Percentiles rank a stretch among this genome's conserved stretches.
These are phyloP conservation scores for Arthrobotrys sinensis DNA, from an alignment of 2,329 filamentous ascomycete genomes.

Conservation along the genomic window DNA sequence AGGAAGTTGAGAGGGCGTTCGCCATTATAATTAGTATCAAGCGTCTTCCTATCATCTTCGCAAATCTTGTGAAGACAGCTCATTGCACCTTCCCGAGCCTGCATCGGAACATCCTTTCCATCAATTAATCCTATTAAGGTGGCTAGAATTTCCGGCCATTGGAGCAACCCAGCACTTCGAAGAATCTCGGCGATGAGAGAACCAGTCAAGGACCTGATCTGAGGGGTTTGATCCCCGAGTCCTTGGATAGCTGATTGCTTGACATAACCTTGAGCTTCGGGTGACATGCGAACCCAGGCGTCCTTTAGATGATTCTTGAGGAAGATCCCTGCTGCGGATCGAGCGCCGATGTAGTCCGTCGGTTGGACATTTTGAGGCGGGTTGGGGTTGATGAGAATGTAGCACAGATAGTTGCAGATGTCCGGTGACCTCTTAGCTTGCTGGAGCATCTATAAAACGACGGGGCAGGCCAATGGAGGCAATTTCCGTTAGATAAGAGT, in stretches of 20 bases:
- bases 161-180: conserved; percentile 84
- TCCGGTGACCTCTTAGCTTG: conserved; percentile 91
- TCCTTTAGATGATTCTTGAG: conserved; percentile 92
- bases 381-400: conserved; percentile 81
- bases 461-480: conserved; percentile 57
- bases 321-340: conserved; percentile 91
- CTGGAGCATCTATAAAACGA: conserved; percentile 81
- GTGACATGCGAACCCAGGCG: conserved; percentile 82
- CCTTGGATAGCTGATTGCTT: conserved; percentile 83
- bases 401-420: conserved; percentile 97
- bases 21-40: conserved; percentile 89
- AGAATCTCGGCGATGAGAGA: conserved; percentile 96
- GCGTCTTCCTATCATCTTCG: conserved; percentile 89
- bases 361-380: conserved; percentile 70
- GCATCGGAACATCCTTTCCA: conserved; percentile 75
- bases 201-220: conserved; percentile 90
- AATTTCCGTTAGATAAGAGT: conserved; percentile 60
- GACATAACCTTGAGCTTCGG: conserved; percentile 81
- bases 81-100: conserved; percentile 93
- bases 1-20: conserved; percentile 89
- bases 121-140: conserved; percentile 82
- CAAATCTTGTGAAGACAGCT: conserved; percentile 93
- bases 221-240: conserved; percentile 83
- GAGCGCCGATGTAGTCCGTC: conserved; percentile 77
- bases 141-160: conserved; percentile 91